These are phyloP conservation scores for Oryza meyeriana DNA, from an alignment of 176 grass and related monocot genomes.

Conservation along the genomic window DNA sequence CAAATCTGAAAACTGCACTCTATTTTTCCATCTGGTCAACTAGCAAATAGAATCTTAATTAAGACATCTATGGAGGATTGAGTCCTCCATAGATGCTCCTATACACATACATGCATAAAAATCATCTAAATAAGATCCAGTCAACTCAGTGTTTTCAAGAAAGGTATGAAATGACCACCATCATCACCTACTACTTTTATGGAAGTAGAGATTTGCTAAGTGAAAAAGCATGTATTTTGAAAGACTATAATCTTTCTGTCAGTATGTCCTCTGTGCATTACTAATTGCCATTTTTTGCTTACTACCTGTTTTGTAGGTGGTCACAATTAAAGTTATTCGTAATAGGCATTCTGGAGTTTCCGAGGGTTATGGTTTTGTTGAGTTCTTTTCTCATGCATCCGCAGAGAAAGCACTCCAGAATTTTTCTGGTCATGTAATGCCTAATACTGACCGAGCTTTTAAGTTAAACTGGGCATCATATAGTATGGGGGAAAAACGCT, in stretches of 20 bases:
- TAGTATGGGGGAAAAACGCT: slow-evolving; percentile 64
- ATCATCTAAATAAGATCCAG: background rate
- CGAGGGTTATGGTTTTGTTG: slow-evolving; percentile 69
- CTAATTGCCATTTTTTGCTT: slow-evolving; percentile 18
- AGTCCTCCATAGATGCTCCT: background rate
- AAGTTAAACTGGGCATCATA: slow-evolving; percentile 74
- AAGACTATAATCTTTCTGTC: background rate
- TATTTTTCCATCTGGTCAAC: background rate
- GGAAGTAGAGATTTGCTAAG: background rate
- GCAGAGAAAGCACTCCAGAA: slow-evolving; percentile 61
- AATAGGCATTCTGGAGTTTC: slow-evolving; percentile 61
- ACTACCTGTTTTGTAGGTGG: slow-evolving; percentile 53
- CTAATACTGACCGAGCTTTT: slow-evolving; percentile 63
- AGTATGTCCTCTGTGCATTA: background rate
- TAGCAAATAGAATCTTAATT: background rate
- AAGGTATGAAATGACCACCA: background rate
- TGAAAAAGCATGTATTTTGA: background rate
- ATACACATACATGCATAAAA: background rate
- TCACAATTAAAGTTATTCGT: slow-evolving; percentile 65
- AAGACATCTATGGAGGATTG: background rate
- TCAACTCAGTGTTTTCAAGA: background rate
- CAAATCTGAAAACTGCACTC: too few relatives aligned
- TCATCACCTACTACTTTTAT: background rate
- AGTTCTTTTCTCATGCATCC: slow-evolving; percentile 52
- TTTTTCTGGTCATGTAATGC: slow-evolving; percentile 70